Evolutionary conservation across 164 flowering plant species (phyloP).

Genomic region (Aristolochia californica): DNA sequence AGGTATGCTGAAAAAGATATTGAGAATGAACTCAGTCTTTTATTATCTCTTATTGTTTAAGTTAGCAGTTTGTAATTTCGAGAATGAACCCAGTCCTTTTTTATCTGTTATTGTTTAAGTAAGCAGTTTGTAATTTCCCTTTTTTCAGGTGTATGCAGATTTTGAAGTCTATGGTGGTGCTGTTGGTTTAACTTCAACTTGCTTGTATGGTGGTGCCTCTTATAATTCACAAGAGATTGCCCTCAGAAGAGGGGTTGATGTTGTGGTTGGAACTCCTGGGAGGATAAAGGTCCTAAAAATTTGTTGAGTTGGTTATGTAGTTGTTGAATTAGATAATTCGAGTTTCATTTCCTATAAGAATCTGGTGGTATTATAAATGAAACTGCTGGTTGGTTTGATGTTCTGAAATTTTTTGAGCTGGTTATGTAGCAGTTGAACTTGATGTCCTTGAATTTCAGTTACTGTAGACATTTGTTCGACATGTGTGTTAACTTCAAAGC

Average conservation of each 20-base stretch:
- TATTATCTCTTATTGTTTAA: background rate
- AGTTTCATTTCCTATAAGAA: too few relatives aligned
- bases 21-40: background rate
- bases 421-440: background rate
- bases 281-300: constrained; percentile 57
- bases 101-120: background rate
- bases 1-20: constrained; percentile 30
- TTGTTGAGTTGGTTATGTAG: background rate
- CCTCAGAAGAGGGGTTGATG: constrained; percentile 77
- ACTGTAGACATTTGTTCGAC: background rate
- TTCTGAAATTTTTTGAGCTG: too few relatives aligned
- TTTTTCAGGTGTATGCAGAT: constrained; percentile 57
- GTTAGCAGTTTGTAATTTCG: background rate
- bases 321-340: background rate
- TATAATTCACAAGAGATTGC: constrained; percentile 45
- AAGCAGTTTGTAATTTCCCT: background rate
- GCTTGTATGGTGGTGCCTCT: constrained; percentile 78
- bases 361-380: too few relatives aligned
- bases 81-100: background rate
- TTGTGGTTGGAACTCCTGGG: constrained; percentile 90
- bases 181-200: constrained; percentile 53
- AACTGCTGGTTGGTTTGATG: too few relatives aligned
- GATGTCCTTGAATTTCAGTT: background rate
- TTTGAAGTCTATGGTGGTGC: constrained; percentile 79
- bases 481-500: constrained; percentile 2